Percentiles rank a stretch among this genome's conserved stretches.
These are phyloP conservation scores for Ceriops zippeliana DNA, from an alignment of 345 rosid genomes.

Conservation along the genomic window DNA sequence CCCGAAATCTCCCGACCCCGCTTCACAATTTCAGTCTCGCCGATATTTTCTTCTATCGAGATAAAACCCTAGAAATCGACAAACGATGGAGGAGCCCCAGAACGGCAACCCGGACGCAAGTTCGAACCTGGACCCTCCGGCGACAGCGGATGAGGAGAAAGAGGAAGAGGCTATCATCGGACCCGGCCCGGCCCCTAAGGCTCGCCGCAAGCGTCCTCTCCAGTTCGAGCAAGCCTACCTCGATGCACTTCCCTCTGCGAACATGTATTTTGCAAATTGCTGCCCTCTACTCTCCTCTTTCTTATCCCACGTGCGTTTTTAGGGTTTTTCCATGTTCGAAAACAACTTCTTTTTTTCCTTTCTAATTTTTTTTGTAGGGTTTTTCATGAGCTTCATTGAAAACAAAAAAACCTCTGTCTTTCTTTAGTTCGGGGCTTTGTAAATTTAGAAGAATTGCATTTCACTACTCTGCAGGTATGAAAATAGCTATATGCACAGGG, in stretches of 20 bases:
- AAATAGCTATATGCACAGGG: slow-evolving; percentile 98
- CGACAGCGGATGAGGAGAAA: slow-evolving; percentile 22
- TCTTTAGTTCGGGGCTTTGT: background rate
- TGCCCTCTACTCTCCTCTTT: background rate
- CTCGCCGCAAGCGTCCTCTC: slow-evolving; percentile 83
- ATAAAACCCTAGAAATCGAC: background rate
- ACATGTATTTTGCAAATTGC: slow-evolving; percentile 40
- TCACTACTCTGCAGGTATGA: slow-evolving; percentile 57
- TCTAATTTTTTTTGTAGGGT: background rate
- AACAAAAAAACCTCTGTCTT: background rate
- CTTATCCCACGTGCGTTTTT: background rate
- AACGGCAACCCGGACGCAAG: slow-evolving; percentile 33
- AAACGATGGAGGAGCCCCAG: slow-evolving; percentile 45
- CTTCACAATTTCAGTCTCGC: no score
- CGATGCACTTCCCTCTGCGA: slow-evolving; percentile 83
- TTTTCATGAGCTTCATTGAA: background rate
- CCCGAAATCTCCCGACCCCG: no score
- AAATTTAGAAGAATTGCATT: background rate
- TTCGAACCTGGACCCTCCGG: background rate
- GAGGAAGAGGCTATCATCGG: slow-evolving; percentile 58
- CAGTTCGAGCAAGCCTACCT: slow-evolving; percentile 91
- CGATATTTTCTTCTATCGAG: no score
- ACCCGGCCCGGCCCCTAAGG: slow-evolving; percentile 71
- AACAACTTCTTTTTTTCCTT: background rate
- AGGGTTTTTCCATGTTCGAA: background rate